Evolutionary conservation across 75 land plant genomes (phyloP).

Genomic region (Larix kaempferi): DNA sequence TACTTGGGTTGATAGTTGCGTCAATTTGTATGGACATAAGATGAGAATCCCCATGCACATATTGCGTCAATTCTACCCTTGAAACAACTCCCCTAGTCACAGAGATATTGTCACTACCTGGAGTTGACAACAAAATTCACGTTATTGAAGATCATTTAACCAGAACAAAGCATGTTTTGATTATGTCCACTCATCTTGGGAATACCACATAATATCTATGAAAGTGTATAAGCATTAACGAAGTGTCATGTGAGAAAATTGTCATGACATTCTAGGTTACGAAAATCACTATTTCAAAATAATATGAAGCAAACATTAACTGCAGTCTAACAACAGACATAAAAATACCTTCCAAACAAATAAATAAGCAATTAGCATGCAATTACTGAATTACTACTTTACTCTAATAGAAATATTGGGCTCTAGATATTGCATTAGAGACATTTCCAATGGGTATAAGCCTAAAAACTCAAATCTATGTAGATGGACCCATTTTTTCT

Average conservation of each 20-base stretch:
- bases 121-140: slow-evolving; percentile 5
- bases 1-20: slow-evolving; percentile 96
- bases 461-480: neutral
- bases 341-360: neutral
- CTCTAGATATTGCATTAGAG: neutral
- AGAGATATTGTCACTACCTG: slow-evolving; percentile 96
- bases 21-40: slow-evolving; percentile 97
- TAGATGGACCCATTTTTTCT: neutral
- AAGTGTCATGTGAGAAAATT: neutral
- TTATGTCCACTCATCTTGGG: neutral
- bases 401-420: neutral
- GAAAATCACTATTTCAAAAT: neutral
- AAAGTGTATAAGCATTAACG: neutral
- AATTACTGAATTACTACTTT: too few relatives aligned
- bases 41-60: slow-evolving; percentile 90
- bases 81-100: slow-evolving; percentile 96
- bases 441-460: neutral
- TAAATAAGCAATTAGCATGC: too few relatives aligned
- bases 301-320: neutral
- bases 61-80: slow-evolving; percentile 86
- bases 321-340: neutral
- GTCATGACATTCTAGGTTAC: neutral
- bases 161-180: neutral
- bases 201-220: neutral
- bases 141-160: neutral